Evolutionary conservation across 2,329 filamentous ascomycete species (phyloP), one percentile per base, ranked within the genome.

Genomic region (Aureobasidium sp.): DNA sequence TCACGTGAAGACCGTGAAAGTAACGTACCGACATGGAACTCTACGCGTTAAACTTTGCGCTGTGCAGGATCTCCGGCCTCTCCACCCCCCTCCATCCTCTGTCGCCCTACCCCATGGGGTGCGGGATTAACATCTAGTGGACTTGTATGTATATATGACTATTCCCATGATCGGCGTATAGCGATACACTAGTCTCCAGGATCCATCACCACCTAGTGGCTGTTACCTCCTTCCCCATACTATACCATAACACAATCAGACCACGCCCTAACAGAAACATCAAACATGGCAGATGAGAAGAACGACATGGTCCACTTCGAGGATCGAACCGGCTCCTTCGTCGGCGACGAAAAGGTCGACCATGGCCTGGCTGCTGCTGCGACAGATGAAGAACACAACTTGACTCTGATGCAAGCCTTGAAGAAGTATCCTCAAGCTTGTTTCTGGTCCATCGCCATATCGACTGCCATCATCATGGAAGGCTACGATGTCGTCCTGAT

Each of bases 401-500:
- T 61, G 50, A 61, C 58, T 15, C 19, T 63, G 40, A 60, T 53
- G 15, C 49, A 63, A 42, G 56, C 57, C n/a, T 72, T 77, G 61
- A 69, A 66, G 62, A 66, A 72, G 53, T 81, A 80, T 63, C 77
- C 77, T 0, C 73, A 74, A 44, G 78, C 78, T 5, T 73, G 77
- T 6, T 73, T 70, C 71, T 86, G 83, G 84, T 83, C 81, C 8
- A 74, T 79, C 45, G 84, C 83, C 67, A 82, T 86, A 65, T 83
- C 80, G 5, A 72, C 85, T 2, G 82, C 82, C 7, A 80, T 85
- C 40, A 81, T 85, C 65, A 85, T 85, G 82, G 70, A 81, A 45
- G 83, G 68, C 22, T 88, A 87, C 67, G 85, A 87, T 68, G 82
- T 83, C 0, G 84, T 87, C 69, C 78, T 88, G 11, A 77, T 87